phyloP scores from a whole-genome alignment of 2,329 filamentous ascomycete genomes.

The Cladobotryum mycophilum region DNA sequence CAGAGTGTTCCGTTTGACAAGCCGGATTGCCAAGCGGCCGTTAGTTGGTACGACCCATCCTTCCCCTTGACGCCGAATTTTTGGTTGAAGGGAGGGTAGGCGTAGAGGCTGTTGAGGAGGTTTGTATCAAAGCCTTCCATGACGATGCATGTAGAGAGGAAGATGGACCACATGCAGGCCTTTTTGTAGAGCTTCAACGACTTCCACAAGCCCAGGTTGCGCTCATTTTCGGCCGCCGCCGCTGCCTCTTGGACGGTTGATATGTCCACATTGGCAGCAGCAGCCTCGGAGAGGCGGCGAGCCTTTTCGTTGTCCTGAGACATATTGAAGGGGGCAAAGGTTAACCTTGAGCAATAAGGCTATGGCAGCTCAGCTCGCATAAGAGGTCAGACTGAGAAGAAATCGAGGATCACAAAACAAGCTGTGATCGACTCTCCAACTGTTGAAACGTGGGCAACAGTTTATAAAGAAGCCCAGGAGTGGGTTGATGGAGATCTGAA shows the following conservation, averaged over 20 bases:
- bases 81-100: conserved; percentile 32
- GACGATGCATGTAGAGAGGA: conserved; percentile 31
- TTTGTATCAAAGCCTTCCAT: conserved; percentile 37
- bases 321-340: too few relatives aligned
- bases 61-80: conserved; percentile 32
- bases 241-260: conserved; percentile 16
- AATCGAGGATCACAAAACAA: too few relatives aligned
- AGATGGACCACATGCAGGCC: conserved; percentile 32
- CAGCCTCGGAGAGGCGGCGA: too few relatives aligned
- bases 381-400: too few relatives aligned
- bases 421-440: too few relatives aligned
- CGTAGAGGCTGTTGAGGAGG: conserved; percentile 36
- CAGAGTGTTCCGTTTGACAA: conserved; percentile 41
- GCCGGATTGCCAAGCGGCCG: conserved; percentile 46
- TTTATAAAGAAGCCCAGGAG: too few relatives aligned
- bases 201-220: conserved; percentile 24
- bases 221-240: conserved; percentile 28
- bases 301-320: too few relatives aligned
- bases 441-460: too few relatives aligned
- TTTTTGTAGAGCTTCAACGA: conserved; percentile 36
- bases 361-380: too few relatives aligned
- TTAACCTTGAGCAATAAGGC: too few relatives aligned
- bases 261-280: conserved; percentile 9
- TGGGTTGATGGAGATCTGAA: too few relatives aligned
- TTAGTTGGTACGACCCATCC: conserved; percentile 39